Evolutionary conservation across 2,329 filamentous ascomycete species (phyloP), one percentile per base, ranked within the genome.

Genomic region (Ceratocystis smalleyi): DNA sequence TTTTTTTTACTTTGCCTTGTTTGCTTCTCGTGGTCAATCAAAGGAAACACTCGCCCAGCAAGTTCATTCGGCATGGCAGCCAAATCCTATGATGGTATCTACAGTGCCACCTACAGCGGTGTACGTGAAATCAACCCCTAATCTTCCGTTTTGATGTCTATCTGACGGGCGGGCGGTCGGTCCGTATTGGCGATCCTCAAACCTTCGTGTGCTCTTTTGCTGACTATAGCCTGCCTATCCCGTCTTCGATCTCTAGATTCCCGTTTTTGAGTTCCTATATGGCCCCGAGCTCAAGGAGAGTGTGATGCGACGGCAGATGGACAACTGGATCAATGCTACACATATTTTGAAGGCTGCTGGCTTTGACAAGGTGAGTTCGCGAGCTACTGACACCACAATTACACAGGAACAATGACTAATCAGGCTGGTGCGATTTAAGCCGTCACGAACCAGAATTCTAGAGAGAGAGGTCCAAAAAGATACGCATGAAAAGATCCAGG

Each of bases 311-410:
- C 84, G 94, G 61, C 85, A 92, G 67, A 83, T 85, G 63, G 94
- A 99, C 74, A 85, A 97, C 75, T 99, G 92, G 91, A 94, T 99
- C 77, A 99, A 99, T 79, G 94, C 94, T n/a, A 99, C 94, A 63
- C 94, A 99, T 73, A 97, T 99, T 67, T 78, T 99, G 60, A 99
- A 99, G 73, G 90, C 95, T 49, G 94, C 94, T 68, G 92, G 92
- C 64, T 96, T 96, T 72, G 94, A 99, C 75, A 99, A 99, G 66
- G 67, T 68, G 47, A 24, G 59, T 6, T 5, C 8, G n/a, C 32
- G n/a, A 22, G 35, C 15, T 8, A n/a, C 30, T 32, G 15, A 24
- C 12, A 8, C 12, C 24, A 8, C 5, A 15, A 40, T 7, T 12
- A 27, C 17, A n/a, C 49, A 5, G 24, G 1, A 22, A n/a, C n/a